Conservation (phyloP, 2,329 filamentous ascomycete genomes). For the Colletotrichum eremochloae region DNA sequence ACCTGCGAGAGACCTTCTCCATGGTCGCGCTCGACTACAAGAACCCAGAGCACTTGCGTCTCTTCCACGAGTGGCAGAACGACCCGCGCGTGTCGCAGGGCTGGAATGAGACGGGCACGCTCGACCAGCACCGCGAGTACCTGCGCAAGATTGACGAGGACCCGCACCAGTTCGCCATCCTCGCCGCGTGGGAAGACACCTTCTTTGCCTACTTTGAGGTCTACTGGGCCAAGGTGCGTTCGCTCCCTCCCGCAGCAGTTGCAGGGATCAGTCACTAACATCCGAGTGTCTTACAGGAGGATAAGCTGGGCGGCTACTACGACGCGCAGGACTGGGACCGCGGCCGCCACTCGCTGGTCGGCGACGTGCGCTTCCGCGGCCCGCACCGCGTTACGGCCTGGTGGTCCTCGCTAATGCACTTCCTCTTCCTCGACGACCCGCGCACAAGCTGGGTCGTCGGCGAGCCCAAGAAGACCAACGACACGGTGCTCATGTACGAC, state of each 20-base stretch:
- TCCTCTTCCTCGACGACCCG: constrained; percentile 72
- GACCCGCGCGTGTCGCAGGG: constrained; percentile 84
- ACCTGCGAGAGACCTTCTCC: constrained; percentile 81
- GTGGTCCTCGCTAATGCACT: constrained; percentile 74
- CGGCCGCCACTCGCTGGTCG: constrained; percentile 70
- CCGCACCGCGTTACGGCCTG: constrained; percentile 72
- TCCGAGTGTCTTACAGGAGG: constrained; percentile 57
- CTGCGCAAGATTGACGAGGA: constrained; percentile 77
- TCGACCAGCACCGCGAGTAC: constrained; percentile 81
- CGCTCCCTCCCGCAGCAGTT: background rate
- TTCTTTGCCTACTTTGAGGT: constrained; percentile 85
- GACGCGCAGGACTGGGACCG: constrained; percentile 68
- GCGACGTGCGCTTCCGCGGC: constrained; percentile 70
- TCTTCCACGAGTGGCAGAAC: constrained; percentile 88
- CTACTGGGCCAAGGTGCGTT: constrained; percentile 77
- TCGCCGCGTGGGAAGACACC: constrained; percentile 78
- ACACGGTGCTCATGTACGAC: constrained; percentile 80
- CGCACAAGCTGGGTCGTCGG: constrained; percentile 71
- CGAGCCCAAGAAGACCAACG: constrained; percentile 80
- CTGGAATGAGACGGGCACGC: constrained; percentile 83
- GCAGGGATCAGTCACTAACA: constrained; percentile 11
- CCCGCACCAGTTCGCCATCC: constrained; percentile 77
- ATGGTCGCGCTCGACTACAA: constrained; percentile 80
- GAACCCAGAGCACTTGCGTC: constrained; percentile 72
- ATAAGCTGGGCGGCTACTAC: constrained; percentile 69